phyloP scores from a whole-genome alignment of 257 asterid genomes.

The Solanum pimpinellifolium region DNA sequence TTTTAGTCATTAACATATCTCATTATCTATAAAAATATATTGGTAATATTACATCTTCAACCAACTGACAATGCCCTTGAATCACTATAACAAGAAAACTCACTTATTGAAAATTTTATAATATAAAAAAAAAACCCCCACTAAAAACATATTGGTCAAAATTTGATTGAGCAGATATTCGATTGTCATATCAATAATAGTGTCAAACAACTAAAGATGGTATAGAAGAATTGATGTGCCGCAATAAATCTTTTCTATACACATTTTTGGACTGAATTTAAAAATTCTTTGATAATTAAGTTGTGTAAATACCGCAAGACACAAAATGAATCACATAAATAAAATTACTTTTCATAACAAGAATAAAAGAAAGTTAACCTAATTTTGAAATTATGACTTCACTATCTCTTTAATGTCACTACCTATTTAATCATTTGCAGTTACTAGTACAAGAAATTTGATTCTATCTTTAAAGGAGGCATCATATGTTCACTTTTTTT shows the following conservation, averaged over 20 bases:
- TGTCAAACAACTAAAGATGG: background rate
- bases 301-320: accelerated
- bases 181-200: background rate
- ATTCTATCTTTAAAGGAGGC: background rate
- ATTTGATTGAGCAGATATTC: background rate
- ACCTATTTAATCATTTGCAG: background rate
- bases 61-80: too few relatives aligned
- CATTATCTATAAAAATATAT: too few relatives aligned
- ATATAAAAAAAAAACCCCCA: too few relatives aligned
- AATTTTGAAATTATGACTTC: background rate
- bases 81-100: too few relatives aligned
- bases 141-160: background rate
- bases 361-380: background rate
- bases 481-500: background rate
- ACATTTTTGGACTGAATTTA: accelerated
- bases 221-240: background rate
- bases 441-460: background rate
- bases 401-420: background rate
- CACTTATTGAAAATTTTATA: too few relatives aligned
- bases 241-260: background rate
- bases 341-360: background rate
- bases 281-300: background rate
- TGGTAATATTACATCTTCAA: too few relatives aligned
- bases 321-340: background rate
- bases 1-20: too few relatives aligned